Evolutionary conservation across 2,329 filamentous ascomycete species (phyloP).

Genomic region (Xylaria sp.): DNA sequence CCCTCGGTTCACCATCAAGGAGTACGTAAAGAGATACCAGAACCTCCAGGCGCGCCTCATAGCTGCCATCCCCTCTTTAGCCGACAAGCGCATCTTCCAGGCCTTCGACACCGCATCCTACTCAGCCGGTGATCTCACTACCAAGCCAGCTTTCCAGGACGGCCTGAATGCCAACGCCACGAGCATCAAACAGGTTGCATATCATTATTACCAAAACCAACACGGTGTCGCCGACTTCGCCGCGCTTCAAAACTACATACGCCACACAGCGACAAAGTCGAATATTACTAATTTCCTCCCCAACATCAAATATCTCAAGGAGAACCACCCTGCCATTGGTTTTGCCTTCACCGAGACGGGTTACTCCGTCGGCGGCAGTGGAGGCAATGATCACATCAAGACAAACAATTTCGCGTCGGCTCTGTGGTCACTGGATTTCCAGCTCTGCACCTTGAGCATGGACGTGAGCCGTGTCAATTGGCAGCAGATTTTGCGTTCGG

Average conservation of each 20-base stretch:
- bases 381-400: slow-evolving; percentile 15
- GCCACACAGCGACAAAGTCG: slow-evolving; percentile 30
- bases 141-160: slow-evolving; percentile 28
- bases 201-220: slow-evolving; percentile 38
- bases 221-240: slow-evolving; percentile 20
- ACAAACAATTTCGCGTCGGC: slow-evolving; percentile 36
- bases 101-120: slow-evolving; percentile 35
- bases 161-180: slow-evolving; percentile 29
- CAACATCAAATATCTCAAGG: slow-evolving; percentile 29
- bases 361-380: slow-evolving; percentile 26
- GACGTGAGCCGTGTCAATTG: slow-evolving; percentile 32
- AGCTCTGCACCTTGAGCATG: slow-evolving; percentile 33
- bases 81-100: slow-evolving; percentile 32
- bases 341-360: slow-evolving; percentile 37
- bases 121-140: slow-evolving; percentile 16
- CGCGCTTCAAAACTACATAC: slow-evolving; percentile 32
- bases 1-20: slow-evolving; percentile 30
- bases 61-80: slow-evolving; percentile 26
- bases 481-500: slow-evolving; percentile 33
- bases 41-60: slow-evolving; percentile 28
- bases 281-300: slow-evolving; percentile 33
- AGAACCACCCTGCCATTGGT: slow-evolving; percentile 25
- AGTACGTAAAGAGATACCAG: slow-evolving; percentile 33
- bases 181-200: slow-evolving; percentile 37
- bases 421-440: slow-evolving; percentile 37